These are phyloP conservation scores for Lumnitzera littorea DNA, from an alignment of 345 rosid species.

Conservation along the genomic window DNA sequence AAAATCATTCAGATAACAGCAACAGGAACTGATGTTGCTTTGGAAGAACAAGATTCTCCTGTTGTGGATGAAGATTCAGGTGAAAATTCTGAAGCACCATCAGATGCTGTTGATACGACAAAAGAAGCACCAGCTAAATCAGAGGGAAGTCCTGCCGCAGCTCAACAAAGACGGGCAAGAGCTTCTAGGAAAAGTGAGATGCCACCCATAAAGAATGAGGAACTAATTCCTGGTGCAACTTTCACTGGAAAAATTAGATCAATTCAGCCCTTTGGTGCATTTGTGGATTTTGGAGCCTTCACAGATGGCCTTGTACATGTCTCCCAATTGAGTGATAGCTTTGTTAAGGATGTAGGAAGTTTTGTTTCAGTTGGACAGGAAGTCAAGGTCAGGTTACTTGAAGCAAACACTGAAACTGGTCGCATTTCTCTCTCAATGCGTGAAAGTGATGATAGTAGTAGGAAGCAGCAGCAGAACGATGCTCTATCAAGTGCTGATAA, in stretches of 20 bases:
- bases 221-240: constrained; percentile 61
- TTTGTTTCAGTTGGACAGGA: constrained; percentile 85
- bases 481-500: constrained; percentile 32
- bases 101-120: constrained; percentile 24
- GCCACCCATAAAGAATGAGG: constrained; percentile 81
- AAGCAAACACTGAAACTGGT: constrained; percentile 62
- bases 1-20: constrained; percentile 25
- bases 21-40: constrained; percentile 57
- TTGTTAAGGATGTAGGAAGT: constrained; percentile 73
- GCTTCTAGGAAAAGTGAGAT: constrained; percentile 63
- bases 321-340: constrained; percentile 67
- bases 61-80: constrained; percentile 30
- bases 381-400: constrained; percentile 70
- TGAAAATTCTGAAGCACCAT: constrained; percentile 24
- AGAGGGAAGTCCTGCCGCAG: constrained; percentile 22
- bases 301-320: constrained; percentile 91
- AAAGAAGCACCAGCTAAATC: constrained; percentile 23
- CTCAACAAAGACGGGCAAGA: constrained; percentile 43
- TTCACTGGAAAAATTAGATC: constrained; percentile 89
- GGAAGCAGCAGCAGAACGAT: constrained; percentile 35
- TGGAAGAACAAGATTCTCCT: constrained; percentile 55
- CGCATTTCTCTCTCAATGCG: constrained; percentile 88
- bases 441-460: constrained; percentile 46
- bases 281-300: constrained; percentile 82
- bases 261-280: constrained; percentile 91